These are phyloP conservation scores for Saururus chinensis DNA, from an alignment of 164 flowering plant species.

Conservation along the genomic window DNA sequence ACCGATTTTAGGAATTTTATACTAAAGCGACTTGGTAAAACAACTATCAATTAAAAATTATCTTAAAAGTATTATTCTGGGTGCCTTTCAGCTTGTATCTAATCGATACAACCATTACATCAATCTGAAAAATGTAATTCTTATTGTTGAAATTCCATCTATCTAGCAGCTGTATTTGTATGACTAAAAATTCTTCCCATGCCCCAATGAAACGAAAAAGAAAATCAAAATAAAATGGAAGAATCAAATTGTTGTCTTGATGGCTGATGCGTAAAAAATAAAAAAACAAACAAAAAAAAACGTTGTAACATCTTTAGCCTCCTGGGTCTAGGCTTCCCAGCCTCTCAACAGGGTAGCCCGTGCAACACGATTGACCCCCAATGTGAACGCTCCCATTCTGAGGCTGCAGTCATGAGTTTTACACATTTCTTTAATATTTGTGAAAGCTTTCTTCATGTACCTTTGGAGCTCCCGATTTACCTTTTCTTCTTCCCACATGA, in stretches of 20 bases:
- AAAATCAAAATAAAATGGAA: neutral
- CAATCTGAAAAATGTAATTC: no score
- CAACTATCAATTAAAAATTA: no score
- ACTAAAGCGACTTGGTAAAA: no score
- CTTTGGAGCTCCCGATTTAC: conserved; percentile 59
- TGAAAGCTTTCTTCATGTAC: conserved; percentile 74
- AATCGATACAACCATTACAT: neutral
- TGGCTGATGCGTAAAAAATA: neutral
- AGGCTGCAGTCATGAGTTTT: conserved; percentile 63
- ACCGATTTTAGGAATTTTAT: no score
- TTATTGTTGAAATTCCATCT: neutral
- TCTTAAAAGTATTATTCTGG: no score
- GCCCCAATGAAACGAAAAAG: neutral
- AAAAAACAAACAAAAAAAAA: conserved; percentile 1
- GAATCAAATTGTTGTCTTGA: neutral
- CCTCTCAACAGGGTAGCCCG: conserved; percentile 73
- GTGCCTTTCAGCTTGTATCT: no score
- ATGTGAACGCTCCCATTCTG: conserved; percentile 91
- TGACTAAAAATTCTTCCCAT: neutral
- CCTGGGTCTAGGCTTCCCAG: conserved; percentile 63
- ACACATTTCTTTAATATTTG: conserved; percentile 65
- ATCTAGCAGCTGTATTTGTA: neutral
- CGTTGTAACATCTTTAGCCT: neutral
- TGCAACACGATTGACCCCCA: conserved; percentile 84
- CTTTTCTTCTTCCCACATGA: conserved; percentile 92